Percentiles rank a stretch among this genome's conserved stretches.
These are phyloP conservation scores for Suhomyces guaymorum DNA, from an alignment of 1,139 yeast species.

Conservation along the genomic window DNA sequence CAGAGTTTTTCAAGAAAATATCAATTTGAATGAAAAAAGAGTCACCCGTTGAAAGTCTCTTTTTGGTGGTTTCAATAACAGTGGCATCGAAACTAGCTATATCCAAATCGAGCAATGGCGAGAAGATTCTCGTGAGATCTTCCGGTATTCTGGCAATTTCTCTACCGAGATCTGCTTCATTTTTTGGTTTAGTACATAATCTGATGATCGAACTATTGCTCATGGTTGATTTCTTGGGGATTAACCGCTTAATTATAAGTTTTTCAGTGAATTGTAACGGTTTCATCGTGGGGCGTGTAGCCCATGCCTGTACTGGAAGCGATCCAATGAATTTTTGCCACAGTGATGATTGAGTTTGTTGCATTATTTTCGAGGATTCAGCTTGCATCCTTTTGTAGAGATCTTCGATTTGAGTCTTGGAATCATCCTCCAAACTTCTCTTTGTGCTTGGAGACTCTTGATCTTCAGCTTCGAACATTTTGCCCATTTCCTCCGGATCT, in stretches of 20 bases:
- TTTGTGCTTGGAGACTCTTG: too few species aligned
- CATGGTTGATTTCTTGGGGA: constrained; percentile 27
- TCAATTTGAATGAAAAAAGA: constrained; percentile 64
- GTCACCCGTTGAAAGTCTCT: constrained; percentile 70
- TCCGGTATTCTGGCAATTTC: constrained; percentile 82
- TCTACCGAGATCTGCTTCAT: constrained; percentile 30
- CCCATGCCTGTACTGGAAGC: constrained; percentile 75
- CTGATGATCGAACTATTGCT: constrained; percentile 32
- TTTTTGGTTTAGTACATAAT: constrained; percentile 28
- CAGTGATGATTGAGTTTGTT: constrained; percentile 16
- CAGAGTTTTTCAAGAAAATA: constrained; percentile 54
- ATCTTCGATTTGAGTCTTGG: constrained; percentile 12
- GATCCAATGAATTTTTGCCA: constrained; percentile 62
- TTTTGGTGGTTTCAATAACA: constrained; percentile 58
- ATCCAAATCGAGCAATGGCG: constrained; percentile 62
- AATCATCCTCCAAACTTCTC: constrained; percentile 10
- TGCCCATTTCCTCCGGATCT: constrained; percentile 13
- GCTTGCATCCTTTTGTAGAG: constrained; percentile 18
- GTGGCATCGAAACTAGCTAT: constrained; percentile 59
- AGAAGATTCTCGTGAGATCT: constrained; percentile 64
- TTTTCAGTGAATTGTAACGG: constrained; percentile 54
- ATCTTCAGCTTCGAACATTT: constrained; percentile 12
- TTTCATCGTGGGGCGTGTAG: constrained; percentile 69
- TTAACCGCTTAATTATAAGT: constrained; percentile 38
- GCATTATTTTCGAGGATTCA: constrained; percentile 15